Conservation (phyloP, 2,329 filamentous ascomycete genomes). For the Sphaerulina vaccinii region DNA sequence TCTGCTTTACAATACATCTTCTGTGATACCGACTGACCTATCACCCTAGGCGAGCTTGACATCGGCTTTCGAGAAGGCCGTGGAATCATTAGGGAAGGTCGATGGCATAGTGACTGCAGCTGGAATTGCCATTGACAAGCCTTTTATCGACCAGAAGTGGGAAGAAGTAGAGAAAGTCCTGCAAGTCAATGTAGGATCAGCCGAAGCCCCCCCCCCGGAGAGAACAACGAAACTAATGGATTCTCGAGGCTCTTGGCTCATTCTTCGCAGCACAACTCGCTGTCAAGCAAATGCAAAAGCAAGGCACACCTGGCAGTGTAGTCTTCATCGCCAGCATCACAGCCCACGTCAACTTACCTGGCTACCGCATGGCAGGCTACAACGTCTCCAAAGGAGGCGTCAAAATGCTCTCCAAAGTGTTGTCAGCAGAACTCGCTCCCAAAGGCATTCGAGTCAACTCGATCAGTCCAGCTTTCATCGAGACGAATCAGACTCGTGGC, state of each 20-base stretch:
- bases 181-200: slow-evolving; percentile 36
- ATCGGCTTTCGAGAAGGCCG: slow-evolving; percentile 28
- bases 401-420: slow-evolving; percentile 28
- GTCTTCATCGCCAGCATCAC: slow-evolving; percentile 40
- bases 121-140: slow-evolving; percentile 35
- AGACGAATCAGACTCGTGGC: slow-evolving; percentile 28
- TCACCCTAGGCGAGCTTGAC: not conserved
- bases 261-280: slow-evolving; percentile 38
- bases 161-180: slow-evolving; percentile 36
- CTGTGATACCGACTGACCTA: too few species aligned
- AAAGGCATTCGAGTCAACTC: slow-evolving; percentile 32
- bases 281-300: slow-evolving; percentile 37
- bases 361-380: slow-evolving; percentile 37
- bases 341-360: slow-evolving; percentile 36
- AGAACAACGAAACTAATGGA: not conserved
- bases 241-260: slow-evolving; percentile 33
- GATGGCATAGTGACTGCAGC: slow-evolving; percentile 35
- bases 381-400: slow-evolving; percentile 35
- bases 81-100: slow-evolving; percentile 27
- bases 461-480: slow-evolving; percentile 31
- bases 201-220: not conserved
- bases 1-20: too few species aligned
- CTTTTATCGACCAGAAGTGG: slow-evolving; percentile 33
- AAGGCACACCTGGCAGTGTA: slow-evolving; percentile 38
- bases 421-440: slow-evolving; percentile 40